Conservation (phyloP, 2,329 filamentous ascomycete species). For the Cordyceps fumosorosea region DNA sequence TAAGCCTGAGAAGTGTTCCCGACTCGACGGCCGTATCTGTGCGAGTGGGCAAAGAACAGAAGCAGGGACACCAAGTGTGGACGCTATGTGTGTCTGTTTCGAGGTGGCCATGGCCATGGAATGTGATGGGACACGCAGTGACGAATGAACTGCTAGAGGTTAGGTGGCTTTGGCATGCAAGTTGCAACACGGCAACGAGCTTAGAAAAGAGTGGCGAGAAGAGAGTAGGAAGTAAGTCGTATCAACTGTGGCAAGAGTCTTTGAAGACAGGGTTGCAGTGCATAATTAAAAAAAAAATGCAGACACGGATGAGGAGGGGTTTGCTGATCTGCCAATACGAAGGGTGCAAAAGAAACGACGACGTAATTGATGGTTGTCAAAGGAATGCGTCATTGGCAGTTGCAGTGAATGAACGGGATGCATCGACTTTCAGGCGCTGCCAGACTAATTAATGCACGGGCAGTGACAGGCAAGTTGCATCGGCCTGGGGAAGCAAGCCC, state of each 20-base stretch:
- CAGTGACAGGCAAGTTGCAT: too few relatives aligned
- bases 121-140: background rate
- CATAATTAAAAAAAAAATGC: background rate
- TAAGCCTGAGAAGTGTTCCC: background rate
- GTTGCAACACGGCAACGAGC: too few relatives aligned
- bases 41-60: background rate
- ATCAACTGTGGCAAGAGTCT: too few relatives aligned
- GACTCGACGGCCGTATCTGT: background rate
- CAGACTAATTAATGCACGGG: background rate
- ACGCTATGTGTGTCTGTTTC: background rate
- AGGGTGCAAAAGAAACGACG: background rate
- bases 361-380: conserved; percentile 7
- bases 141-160: background rate
- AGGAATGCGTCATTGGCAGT: background rate
- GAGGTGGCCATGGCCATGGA: background rate
- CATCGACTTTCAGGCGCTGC: background rate
- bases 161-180: conserved; percentile 5
- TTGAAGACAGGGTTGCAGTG: background rate
- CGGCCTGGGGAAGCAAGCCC: background rate
- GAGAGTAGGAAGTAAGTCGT: background rate
- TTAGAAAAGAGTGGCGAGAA: too few relatives aligned
- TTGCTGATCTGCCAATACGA: background rate
- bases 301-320: background rate
- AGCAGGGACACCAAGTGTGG: background rate
- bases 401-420: too few relatives aligned